These are phyloP conservation scores for Aureobasidium sp. DNA, from an alignment of 2,329 filamentous ascomycete genomes.

Conservation along the genomic window DNA sequence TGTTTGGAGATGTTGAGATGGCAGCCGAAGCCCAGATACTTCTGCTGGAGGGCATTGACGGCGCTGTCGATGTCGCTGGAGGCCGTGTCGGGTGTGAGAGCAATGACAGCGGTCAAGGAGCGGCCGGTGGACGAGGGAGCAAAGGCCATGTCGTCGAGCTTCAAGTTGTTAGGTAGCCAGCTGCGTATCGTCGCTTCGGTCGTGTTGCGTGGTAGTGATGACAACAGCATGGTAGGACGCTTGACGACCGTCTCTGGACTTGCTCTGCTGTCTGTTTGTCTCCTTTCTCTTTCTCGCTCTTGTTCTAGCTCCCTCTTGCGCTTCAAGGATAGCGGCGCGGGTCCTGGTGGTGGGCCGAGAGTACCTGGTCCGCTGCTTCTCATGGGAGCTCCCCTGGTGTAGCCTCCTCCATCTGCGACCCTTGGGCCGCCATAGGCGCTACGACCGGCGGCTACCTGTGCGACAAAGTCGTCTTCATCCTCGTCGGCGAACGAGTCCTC, in stretches of 20 bases:
- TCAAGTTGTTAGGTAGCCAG: conserved; percentile 48
- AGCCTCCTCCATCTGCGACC: conserved; percentile 1
- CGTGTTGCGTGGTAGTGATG: conserved; percentile 47
- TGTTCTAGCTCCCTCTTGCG: conserved; percentile 28
- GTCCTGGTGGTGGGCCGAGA: conserved; percentile 37
- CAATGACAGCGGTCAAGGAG: conserved; percentile 71
- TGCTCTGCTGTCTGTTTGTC: neutral
- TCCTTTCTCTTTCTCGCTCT: conserved; percentile 2
- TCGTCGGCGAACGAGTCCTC: conserved; percentile 68
- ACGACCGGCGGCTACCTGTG: conserved; percentile 26
- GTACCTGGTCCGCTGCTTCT: conserved; percentile 44
- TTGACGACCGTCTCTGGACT: conserved; percentile 17
- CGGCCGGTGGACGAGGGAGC: conserved; percentile 38
- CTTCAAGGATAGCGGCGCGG: conserved; percentile 28
- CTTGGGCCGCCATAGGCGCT: conserved; percentile 20
- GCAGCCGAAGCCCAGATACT: conserved; percentile 78
- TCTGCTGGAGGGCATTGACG: conserved; percentile 72
- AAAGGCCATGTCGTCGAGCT: conserved; percentile 68
- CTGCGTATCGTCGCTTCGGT: conserved; percentile 45
- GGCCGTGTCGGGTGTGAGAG: conserved; percentile 70
- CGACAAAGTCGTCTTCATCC: conserved; percentile 22
- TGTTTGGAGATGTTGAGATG: conserved; percentile 70
- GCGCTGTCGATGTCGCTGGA: conserved; percentile 75
- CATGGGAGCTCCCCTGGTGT: conserved; percentile 27
- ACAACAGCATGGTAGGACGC: conserved; percentile 46